Conservation (phyloP, 2,329 filamentous ascomycete genomes). For the Trichophyton rubrum region DNA sequence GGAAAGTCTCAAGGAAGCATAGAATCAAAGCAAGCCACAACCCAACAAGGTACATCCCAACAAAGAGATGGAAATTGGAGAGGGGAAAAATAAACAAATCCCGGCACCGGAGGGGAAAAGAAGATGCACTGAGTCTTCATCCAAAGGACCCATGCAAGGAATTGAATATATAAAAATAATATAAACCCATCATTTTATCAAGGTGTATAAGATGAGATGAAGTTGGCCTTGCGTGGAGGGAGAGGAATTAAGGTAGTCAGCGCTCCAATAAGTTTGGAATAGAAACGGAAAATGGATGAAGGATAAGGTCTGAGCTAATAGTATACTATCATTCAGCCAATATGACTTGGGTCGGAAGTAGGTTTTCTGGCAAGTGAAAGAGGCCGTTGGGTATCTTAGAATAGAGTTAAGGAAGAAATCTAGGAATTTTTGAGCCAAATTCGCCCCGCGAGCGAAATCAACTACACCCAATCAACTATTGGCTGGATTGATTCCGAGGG, state of each 20-base stretch:
- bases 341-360: constrained; percentile 21
- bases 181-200: too few relatives aligned
- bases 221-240: neutral
- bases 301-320: constrained; percentile 21
- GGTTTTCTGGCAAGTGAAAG: constrained; percentile 22
- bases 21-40: neutral
- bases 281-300: constrained; percentile 22
- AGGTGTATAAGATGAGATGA: too few relatives aligned
- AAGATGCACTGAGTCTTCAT: constrained; percentile 24
- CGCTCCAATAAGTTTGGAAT: constrained; percentile 23
- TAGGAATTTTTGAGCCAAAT: constrained; percentile 16
- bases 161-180: neutral
- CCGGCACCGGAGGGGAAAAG: constrained; percentile 18
- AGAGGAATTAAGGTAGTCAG: constrained; percentile 12
- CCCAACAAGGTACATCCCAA: neutral
- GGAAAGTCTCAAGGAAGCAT: neutral
- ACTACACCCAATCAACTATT: constrained; percentile 25
- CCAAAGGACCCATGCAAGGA: constrained; percentile 20
- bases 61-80: neutral
- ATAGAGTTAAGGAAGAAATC: constrained; percentile 22
- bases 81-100: neutral
- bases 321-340: constrained; percentile 28
- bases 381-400: constrained; percentile 25
- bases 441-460: constrained; percentile 18
- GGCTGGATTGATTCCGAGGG: constrained; percentile 23